Evolutionary conservation across 257 asterid species (phyloP).

Genomic region (Ilex asprella): DNA sequence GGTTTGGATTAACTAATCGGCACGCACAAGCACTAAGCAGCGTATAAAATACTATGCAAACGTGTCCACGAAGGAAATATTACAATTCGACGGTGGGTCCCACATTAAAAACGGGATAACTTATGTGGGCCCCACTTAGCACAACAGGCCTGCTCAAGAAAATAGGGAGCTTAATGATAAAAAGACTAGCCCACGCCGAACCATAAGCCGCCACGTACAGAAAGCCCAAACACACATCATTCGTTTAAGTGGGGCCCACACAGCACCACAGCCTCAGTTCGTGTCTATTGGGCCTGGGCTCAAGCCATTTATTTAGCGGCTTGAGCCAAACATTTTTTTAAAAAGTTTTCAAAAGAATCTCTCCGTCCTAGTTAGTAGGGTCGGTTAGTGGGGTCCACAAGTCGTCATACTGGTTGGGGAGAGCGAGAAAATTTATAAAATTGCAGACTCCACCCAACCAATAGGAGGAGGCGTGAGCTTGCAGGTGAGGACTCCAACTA

Average conservation of each 20-base stretch:
- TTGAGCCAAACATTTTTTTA: no score
- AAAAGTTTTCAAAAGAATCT: no score
- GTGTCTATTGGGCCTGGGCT: no score
- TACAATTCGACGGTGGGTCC: conserved; percentile 1
- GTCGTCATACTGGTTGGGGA: neutral
- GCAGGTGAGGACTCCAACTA: conserved; percentile 16
- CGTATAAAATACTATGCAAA: neutral
- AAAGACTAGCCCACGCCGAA: conserved; percentile 33
- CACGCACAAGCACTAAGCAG: conserved; percentile 33
- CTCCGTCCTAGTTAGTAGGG: neutral
- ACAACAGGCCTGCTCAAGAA: conserved; percentile 18
- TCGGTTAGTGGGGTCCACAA: conserved; percentile 28
- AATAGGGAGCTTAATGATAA: conserved; percentile 27
- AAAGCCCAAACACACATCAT: conserved; percentile 20
- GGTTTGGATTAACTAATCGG: conserved; percentile 37
- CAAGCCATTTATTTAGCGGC: no score
- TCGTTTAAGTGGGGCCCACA: conserved; percentile 30
- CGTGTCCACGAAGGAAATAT: conserved; percentile 9
- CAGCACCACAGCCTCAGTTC: conserved; percentile 14
- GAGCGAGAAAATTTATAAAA: conserved; percentile 9
- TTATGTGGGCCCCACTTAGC: conserved; percentile 9
- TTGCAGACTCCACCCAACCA: conserved; percentile 24
- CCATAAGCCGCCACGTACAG: conserved; percentile 32
- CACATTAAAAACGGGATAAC: neutral
- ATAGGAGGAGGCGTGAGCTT: conserved; percentile 15